Evolutionary conservation across 2,329 filamentous ascomycete species (phyloP).

Genomic region (Diplocarpon rosae): DNA sequence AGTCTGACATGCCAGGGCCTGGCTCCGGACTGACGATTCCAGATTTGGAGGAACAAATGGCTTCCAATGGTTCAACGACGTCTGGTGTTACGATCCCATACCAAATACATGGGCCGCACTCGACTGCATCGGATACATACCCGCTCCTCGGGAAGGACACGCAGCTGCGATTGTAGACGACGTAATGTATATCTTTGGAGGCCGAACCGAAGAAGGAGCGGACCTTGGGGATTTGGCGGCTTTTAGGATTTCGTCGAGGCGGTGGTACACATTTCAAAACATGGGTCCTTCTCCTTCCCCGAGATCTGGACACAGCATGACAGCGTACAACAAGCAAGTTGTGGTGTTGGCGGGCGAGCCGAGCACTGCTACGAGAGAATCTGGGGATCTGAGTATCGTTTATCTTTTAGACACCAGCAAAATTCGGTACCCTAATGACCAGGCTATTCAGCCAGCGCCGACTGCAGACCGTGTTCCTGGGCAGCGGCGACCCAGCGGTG

Average conservation of each 20-base stretch:
- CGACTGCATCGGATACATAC: conserved; percentile 96
- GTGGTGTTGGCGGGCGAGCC: conserved; percentile 91
- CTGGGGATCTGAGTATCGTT: conserved; percentile 74
- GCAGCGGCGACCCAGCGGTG: conserved; percentile 32
- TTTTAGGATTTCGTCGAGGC: conserved; percentile 66
- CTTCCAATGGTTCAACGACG: conserved; percentile 95
- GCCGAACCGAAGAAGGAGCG: conserved; percentile 82
- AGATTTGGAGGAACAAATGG: conserved; percentile 98
- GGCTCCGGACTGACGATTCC: conserved; percentile 13
- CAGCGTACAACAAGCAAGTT: conserved; percentile 81
- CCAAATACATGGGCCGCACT: conserved; percentile 76
- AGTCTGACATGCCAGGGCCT: conserved; percentile 29
- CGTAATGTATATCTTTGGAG: conserved; percentile 98
- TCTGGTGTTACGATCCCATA: conserved; percentile 88
- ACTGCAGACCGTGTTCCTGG: conserved; percentile 31
- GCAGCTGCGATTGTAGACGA: conserved; percentile 89
- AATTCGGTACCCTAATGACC: conserved; percentile 87
- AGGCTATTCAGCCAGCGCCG: conserved; percentile 29
- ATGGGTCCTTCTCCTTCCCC: conserved; percentile 95
- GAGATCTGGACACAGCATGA: conserved; percentile 95
- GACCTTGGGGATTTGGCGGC: conserved; percentile 91
- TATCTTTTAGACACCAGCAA: conserved; percentile 93
- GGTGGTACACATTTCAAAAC: conserved; percentile 99
- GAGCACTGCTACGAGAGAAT: conserved; percentile 70
- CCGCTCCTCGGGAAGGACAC: conserved; percentile 85